Percentiles rank a stretch among this genome's conserved stretches.
Evolutionary conservation across 2,329 filamentous ascomycete species (phyloP).

Genomic region (Myriosclerotinia duriaeana): DNA sequence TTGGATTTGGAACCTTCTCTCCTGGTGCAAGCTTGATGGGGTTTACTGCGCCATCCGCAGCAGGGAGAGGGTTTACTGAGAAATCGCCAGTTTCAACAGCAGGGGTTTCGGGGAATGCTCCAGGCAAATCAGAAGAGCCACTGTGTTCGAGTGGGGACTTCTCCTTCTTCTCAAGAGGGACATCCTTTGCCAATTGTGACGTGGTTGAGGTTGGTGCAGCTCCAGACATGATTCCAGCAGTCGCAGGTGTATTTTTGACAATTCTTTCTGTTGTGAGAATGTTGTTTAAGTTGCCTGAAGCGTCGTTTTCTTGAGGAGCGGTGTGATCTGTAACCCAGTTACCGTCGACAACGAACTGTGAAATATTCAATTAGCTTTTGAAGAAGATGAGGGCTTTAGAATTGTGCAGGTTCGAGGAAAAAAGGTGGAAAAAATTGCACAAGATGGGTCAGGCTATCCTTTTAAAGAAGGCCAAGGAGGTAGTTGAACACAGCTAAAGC

Average conservation of each 20-base stretch:
- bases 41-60: constrained; percentile 67
- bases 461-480: constrained; percentile 9
- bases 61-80: constrained; percentile 61
- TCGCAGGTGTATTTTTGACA: constrained; percentile 47
- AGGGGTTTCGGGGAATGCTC: constrained; percentile 73
- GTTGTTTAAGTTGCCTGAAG: constrained; percentile 87
- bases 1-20: constrained; percentile 72
- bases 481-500: constrained; percentile 14
- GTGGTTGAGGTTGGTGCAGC: constrained; percentile 71
- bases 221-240: constrained; percentile 58
- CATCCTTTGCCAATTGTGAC: constrained; percentile 64
- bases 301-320: constrained; percentile 79
- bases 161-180: constrained; percentile 55
- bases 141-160: constrained; percentile 35
- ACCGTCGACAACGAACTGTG: constrained; percentile 90
- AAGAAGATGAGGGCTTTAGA: not conserved
- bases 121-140: constrained; percentile 56
- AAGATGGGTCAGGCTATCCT: constrained; percentile 14
- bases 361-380: constrained; percentile 24
- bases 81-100: constrained; percentile 45
- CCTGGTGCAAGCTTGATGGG: constrained; percentile 78
- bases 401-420: not conserved
- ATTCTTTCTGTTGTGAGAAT: constrained; percentile 77
- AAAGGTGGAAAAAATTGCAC: not conserved
- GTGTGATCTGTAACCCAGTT: constrained; percentile 82